Base-by-base conservation (phyloP, 1,284 basidiomycete species). In the Wolfiporia cocos region DNA sequence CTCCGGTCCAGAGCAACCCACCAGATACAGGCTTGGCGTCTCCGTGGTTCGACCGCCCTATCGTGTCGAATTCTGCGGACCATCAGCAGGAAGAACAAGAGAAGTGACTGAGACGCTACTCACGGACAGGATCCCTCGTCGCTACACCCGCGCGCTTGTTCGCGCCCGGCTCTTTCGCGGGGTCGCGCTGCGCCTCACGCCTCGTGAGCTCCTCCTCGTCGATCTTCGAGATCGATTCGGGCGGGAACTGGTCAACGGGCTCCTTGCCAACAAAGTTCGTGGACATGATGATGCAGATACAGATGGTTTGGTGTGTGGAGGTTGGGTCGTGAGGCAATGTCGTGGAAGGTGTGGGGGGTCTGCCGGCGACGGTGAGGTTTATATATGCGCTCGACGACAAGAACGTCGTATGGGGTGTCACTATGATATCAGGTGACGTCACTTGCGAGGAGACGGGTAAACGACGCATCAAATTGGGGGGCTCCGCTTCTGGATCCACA, bases 121-220 rank as follows among this genome's bases (percentile, higher is more conserved):
- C 30, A 44, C 38, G 18, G 18, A 20, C 34, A 20, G 46, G 46
- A 41, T 44, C 41, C 21, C 44, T 46, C 11, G 44, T 17, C 5
- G 49, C 54, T 22, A 47, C 48, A 18, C 39, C 45, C 9, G 46
- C 42, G 14, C 55, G 53, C 22, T 30, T 37, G 28, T 50, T 45
- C 29, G 54, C 55, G 12, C 47, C 40, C n/a, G 44, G 37, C 17
- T 43, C 42, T n/a, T 48, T 34, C 28, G 34, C 12, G 14, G 34
- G 22, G 19, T 39, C 22, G 11, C 47, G 47, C 21, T 43, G 35
- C 15, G 30, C 37, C 37, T 48, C 43, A 12, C 26, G 30, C 17
- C 43, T 42, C 18, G 44, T 42, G 23, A 48, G 37, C 19, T 48
- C 39, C 7, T 42, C 35, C 37, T 48, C 47, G 23, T 24, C 18